Base-by-base conservation (phyloP, 208 protist genomes). In the Naegleria lovaniensis region DNA sequence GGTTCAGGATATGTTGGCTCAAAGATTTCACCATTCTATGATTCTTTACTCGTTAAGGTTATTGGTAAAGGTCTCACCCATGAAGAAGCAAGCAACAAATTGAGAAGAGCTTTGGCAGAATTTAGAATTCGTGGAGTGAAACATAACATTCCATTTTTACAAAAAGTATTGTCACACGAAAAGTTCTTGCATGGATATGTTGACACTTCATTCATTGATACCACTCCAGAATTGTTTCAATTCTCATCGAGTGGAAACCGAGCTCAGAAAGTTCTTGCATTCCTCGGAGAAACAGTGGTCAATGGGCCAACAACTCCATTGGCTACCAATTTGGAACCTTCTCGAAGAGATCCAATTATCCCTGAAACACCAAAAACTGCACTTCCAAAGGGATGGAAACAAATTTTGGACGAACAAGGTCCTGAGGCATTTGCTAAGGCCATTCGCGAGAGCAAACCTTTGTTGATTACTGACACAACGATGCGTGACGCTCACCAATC, bases 11-110 rank as follows among this genome's bases (percentile, higher is more conserved):
- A 98, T 58, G 29, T 94, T 85, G 96, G 96, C 36, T 93, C 95
- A 89, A 91, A 96, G 58, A 95, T 99, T 4, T 92, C 93, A 0
- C 92, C 98, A n/a, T 96, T 98, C 92, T 99, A 99, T 93, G 98
- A 99, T 92, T 97, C 98, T 22, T 96, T 99, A 95, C 98, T 99
- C 93, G 97, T 97, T 43, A 99, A 99, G 94, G 91, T 99, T 7
- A 96, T 98, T 51, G 96, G 96, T 33, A 98, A 96, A 94, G 96
- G 94, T 52, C 85, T 90, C n/a, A 93, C 96, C 91, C 95, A 98
- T 51, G 86, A 90, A 16, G 92, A 92, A n/a, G 96, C 96, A 19
- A 90, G 98, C 0, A 87, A 92, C 55, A 93, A 94, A 48, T 93
- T 98, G 91, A 91, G 88, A 84, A 91, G 93, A 40, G 93, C 96